phyloP scores from a whole-genome alignment of 257 asterid genomes.

The Solanum stenotomum region DNA sequence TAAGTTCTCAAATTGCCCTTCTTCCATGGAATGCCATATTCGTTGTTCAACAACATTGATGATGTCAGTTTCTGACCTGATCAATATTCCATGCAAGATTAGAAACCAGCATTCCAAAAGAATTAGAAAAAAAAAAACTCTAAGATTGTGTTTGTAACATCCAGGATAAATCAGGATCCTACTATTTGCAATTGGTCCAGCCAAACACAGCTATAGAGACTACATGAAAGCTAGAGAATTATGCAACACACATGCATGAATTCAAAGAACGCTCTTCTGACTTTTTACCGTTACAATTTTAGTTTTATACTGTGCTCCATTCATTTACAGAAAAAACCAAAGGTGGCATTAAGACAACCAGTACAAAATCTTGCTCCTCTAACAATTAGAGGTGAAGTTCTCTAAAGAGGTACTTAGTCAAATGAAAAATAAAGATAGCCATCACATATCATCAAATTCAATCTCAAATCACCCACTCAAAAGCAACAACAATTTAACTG shows the following conservation, averaged over 20 bases:
- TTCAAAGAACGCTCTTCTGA: not conserved
- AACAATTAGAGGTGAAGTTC: not conserved
- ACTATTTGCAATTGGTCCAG: not conserved
- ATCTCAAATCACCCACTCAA: not conserved
- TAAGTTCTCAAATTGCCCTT: constrained; percentile 81
- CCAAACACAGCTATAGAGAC: not conserved
- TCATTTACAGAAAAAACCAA: not conserved
- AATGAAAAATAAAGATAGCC: not conserved
- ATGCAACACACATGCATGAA: not conserved
- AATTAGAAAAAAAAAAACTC: too few species aligned
- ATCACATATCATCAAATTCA: not conserved
- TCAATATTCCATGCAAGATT: constrained; percentile 2
- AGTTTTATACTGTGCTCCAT: not conserved
- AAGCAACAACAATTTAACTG: not conserved
- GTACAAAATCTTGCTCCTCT: not conserved
- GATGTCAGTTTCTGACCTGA: constrained; percentile 87
- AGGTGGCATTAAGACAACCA: not conserved
- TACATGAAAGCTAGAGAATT: not conserved
- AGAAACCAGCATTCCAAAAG: not conserved
- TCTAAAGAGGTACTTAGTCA: not conserved
- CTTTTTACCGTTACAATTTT: not conserved
- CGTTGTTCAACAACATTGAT: constrained; percentile 71
- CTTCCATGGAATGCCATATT: constrained; percentile 89
- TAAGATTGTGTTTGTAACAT: not conserved
- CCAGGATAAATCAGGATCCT: not conserved